Evolutionary conservation across 768 basidiomycete species (phyloP).

Genomic region (Lyophyllum shimeji): DNA sequence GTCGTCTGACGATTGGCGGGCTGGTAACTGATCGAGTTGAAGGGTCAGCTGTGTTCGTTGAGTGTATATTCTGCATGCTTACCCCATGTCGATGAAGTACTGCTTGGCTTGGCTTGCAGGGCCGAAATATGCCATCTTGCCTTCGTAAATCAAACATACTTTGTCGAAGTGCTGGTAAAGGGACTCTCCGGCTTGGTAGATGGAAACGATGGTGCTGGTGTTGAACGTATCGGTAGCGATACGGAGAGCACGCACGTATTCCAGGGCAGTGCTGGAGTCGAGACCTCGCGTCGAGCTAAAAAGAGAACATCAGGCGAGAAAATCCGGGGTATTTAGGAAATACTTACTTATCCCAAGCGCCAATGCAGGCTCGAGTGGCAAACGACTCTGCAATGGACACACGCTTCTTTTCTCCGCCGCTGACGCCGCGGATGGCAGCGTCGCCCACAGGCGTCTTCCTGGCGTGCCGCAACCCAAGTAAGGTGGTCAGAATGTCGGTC

Average conservation of each 20-base stretch:
- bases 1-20: constrained; percentile 67
- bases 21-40: constrained; percentile 36
- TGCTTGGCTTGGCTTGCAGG: too few relatives aligned
- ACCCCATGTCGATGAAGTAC: too few relatives aligned
- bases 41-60: not conserved
- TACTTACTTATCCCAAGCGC: constrained; percentile 31
- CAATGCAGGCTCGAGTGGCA: constrained; percentile 54
- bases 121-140: too few relatives aligned
- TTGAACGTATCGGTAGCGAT: constrained; percentile 56
- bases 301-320: not conserved
- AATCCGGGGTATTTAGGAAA: not conserved
- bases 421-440: constrained; percentile 58
- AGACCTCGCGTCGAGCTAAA: constrained; percentile 64
- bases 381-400: constrained; percentile 67
- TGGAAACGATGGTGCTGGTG: constrained; percentile 70
- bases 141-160: too few relatives aligned
- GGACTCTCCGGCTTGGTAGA: too few relatives aligned
- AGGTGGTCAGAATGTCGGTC: constrained; percentile 56
- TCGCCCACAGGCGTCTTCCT: constrained; percentile 65
- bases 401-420: constrained; percentile 56
- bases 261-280: constrained; percentile 70
- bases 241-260: constrained; percentile 68
- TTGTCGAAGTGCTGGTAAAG: too few relatives aligned
- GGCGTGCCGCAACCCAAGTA: constrained; percentile 78
- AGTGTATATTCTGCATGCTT: not conserved